Percentiles rank a stretch among this genome's conserved stretches.
Conservation (phyloP, 176 grass and related monocot species). For the Juncus inflexus region DNA sequence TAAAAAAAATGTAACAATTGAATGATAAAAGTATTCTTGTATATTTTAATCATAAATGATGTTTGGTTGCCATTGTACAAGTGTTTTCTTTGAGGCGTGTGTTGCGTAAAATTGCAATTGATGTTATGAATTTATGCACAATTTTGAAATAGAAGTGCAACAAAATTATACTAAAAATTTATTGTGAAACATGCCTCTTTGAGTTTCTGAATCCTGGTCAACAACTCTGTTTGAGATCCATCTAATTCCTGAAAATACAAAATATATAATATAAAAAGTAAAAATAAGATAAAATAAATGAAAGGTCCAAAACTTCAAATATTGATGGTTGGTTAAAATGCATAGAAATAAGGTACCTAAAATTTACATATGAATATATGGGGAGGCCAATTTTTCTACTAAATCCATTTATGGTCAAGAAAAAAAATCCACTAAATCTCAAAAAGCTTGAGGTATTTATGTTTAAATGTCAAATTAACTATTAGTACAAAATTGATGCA, state of each 20-base stretch:
- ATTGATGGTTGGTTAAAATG: too few relatives aligned
- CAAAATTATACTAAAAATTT: too few relatives aligned
- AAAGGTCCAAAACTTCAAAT: neutral
- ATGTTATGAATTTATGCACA: too few relatives aligned
- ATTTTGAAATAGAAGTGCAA: too few relatives aligned
- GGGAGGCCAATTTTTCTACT: neutral
- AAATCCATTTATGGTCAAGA: too few relatives aligned
- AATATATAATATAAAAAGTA: conserved; percentile 1
- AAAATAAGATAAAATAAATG: neutral
- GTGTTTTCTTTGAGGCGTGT: too few relatives aligned
- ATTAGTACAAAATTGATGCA: neutral
- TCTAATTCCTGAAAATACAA: conserved; percentile 53
- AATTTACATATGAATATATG: neutral
- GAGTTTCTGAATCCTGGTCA: conserved; percentile 51
- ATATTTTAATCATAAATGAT: neutral
- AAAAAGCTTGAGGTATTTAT: too few relatives aligned
- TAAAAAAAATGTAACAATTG: too few relatives aligned
- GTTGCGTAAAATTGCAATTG: too few relatives aligned
- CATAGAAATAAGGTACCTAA: neutral
- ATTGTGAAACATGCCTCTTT: conserved; percentile 43
- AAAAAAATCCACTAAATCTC: too few relatives aligned
- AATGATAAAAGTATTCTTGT: neutral
- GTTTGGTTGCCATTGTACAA: neutral
- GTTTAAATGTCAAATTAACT: neutral
- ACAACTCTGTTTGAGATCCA: conserved; percentile 55